Evolutionary conservation across 805 yeast species (phyloP).

Genomic region (Phaffomyces antillensis): DNA sequence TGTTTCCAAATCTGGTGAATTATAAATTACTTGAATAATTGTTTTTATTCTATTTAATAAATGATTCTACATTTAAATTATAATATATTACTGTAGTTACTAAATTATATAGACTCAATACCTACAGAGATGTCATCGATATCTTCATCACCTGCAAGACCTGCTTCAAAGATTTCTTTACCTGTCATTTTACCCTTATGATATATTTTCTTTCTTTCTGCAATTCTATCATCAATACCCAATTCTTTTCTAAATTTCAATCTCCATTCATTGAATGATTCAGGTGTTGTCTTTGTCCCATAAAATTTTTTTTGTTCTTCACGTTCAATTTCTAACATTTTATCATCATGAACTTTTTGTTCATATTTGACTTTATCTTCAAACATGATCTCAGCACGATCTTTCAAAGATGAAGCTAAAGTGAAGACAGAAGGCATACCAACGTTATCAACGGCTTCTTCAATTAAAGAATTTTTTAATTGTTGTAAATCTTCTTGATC

Average conservation of each 20-base stretch:
- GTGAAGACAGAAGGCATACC: constrained; percentile 94
- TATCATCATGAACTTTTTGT: constrained; percentile 54
- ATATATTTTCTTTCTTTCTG: constrained; percentile 43
- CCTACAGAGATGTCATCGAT: constrained; percentile 32
- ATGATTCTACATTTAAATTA: not conserved
- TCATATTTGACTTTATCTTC: constrained; percentile 44
- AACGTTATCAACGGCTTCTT: constrained; percentile 66
- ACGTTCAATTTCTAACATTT: constrained; percentile 56
- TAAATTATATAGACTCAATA: constrained; percentile 7
- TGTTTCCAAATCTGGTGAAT: constrained; percentile 9
- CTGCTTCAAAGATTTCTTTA: constrained; percentile 81
- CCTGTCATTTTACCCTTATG: constrained; percentile 82
- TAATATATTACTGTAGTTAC: not conserved
- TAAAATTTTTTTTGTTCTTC: constrained; percentile 84
- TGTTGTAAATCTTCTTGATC: constrained; percentile 37
- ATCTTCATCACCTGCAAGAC: constrained; percentile 69
- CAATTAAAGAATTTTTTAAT: constrained; percentile 35
- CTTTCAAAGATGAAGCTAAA: constrained; percentile 69
- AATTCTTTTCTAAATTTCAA: constrained; percentile 59
- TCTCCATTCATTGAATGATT: constrained; percentile 73
- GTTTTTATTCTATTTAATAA: not conserved
- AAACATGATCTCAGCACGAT: constrained; percentile 66
- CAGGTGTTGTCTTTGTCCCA: constrained; percentile 85
- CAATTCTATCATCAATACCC: constrained; percentile 56
- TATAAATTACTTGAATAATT: not conserved